These are phyloP conservation scores for Lyophyllum shimeji DNA, from an alignment of 768 basidiomycete genomes.

Conservation along the genomic window DNA sequence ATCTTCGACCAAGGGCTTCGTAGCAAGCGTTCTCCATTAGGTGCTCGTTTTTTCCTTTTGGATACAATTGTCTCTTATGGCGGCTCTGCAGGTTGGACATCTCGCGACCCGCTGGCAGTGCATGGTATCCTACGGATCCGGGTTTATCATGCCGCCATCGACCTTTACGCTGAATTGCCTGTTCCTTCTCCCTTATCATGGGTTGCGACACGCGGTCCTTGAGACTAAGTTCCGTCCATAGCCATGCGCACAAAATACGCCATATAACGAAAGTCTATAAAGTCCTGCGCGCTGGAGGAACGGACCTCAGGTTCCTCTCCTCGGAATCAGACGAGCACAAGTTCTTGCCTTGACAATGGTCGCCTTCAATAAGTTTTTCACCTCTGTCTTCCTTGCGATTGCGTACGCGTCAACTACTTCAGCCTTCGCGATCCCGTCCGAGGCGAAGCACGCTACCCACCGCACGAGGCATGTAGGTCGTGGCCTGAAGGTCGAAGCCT, in stretches of 20 bases:
- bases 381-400: constrained; percentile 28
- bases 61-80: not conserved
- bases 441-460: constrained; percentile 32
- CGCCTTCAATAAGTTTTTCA: constrained; percentile 28
- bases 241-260: not conserved
- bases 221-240: not conserved
- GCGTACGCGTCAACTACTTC: constrained; percentile 24
- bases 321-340: not conserved
- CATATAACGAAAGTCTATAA: not conserved
- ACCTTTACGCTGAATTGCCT: not conserved
- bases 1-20: not conserved
- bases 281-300: not conserved
- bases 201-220: not conserved
- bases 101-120: not conserved
- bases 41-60: not conserved
- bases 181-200: not conserved
- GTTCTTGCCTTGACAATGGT: constrained; percentile 15
- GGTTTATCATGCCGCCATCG: not conserved
- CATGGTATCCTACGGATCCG: not conserved
- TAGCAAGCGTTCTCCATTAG: not conserved
- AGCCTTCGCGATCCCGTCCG: constrained; percentile 26
- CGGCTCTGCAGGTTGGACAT: not conserved
- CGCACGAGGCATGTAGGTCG: constrained; percentile 27
- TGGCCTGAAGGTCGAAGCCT: constrained; percentile 31
- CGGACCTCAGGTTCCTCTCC: not conserved